These are phyloP conservation scores for Penicillium simplicissimum DNA, from an alignment of 495 filamentous ascomycete genomes.

Conservation along the genomic window DNA sequence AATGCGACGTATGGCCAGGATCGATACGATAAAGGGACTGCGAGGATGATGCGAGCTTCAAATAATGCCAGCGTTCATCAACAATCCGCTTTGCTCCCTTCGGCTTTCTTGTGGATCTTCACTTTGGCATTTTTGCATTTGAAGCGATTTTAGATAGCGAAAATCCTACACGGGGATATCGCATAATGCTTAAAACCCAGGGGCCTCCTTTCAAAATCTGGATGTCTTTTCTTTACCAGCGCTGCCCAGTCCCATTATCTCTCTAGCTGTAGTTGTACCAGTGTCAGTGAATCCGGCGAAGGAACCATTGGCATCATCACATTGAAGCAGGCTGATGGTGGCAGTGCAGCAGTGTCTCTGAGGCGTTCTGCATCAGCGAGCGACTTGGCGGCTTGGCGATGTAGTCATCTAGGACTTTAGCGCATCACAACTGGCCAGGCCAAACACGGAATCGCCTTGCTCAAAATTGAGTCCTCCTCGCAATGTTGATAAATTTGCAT, in stretches of 20 bases:
- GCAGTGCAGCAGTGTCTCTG: background rate
- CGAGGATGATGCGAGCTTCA: background rate
- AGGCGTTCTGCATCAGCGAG: background rate
- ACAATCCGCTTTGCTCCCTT: background rate
- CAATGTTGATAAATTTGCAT: too few relatives aligned
- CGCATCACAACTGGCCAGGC: background rate
- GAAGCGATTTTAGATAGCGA: background rate
- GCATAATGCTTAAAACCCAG: too few relatives aligned
- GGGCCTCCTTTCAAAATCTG: too few relatives aligned
- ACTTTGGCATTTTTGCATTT: background rate
- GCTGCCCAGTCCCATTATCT: too few relatives aligned
- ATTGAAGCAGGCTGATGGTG: background rate
- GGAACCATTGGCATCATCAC: background rate
- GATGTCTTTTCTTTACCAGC: too few relatives aligned
- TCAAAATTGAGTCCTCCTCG: too few relatives aligned
- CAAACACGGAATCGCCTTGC: too few relatives aligned
- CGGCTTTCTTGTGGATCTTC: conserved; percentile 16
- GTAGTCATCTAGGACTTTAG: background rate
- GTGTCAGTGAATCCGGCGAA: too few relatives aligned
- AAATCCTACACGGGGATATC: too few relatives aligned
- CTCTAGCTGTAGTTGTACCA: too few relatives aligned
- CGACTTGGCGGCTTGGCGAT: background rate
- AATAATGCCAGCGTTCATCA: background rate
- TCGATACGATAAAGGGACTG: conserved; percentile 8
- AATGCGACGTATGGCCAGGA: conserved; percentile 71